Evolutionary conservation across 176 grass and related monocot species (phyloP).

Genomic region (Zoysia pacifica): DNA sequence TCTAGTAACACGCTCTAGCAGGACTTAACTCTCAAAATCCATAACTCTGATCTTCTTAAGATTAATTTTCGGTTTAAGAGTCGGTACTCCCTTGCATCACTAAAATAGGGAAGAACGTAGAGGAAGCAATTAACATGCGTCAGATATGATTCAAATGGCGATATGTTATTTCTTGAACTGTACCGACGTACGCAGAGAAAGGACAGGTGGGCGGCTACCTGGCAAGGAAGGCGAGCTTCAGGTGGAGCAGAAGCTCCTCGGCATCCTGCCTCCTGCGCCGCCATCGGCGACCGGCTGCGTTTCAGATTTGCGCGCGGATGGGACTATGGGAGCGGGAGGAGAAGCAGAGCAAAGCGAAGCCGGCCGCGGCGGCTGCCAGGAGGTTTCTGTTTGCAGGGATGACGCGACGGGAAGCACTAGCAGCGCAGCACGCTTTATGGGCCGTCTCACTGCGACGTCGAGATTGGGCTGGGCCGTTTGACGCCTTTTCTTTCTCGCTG

Average conservation of each 20-base stretch:
- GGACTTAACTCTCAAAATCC: background rate
- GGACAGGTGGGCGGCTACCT: conserved; percentile 54
- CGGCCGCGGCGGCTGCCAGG: background rate
- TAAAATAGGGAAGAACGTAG: background rate
- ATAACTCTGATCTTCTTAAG: background rate
- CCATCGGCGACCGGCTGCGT: background rate
- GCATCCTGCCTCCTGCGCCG: conserved; percentile 12
- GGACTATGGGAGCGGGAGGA: background rate
- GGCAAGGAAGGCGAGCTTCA: conserved; percentile 73
- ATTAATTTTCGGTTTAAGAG: background rate
- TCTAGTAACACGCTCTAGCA: no score
- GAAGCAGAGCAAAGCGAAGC: background rate
- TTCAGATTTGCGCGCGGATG: background rate
- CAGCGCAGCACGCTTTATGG: background rate
- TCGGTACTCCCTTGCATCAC: background rate
- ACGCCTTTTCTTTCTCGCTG: background rate
- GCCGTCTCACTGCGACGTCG: background rate
- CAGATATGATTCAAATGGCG: background rate
- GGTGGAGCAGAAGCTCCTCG: conserved; percentile 38
- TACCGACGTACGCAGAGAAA: no score
- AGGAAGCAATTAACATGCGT: background rate
- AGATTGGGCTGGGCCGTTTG: background rate
- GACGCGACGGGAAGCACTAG: background rate
- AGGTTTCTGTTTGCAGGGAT: background rate
- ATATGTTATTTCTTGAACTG: background rate